These are phyloP conservation scores for Coffea canephora DNA, from an alignment of 257 asterid species.

Conservation along the genomic window DNA sequence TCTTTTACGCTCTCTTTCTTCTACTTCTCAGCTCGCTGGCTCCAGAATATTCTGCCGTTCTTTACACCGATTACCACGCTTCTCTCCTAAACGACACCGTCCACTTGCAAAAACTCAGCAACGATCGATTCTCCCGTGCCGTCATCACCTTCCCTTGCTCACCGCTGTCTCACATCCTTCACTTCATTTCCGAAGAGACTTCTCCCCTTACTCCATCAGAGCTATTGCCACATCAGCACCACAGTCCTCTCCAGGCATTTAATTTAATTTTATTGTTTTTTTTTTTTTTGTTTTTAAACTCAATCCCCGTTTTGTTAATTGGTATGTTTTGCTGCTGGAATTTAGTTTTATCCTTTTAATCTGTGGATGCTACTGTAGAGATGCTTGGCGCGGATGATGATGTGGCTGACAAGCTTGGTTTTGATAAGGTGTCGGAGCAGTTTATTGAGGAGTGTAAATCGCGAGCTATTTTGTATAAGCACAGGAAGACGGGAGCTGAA, in stretches of 20 bases:
- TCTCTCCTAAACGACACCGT: slow-evolving; percentile 49
- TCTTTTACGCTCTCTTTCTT: slow-evolving; percentile 61
- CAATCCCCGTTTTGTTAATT: neutral
- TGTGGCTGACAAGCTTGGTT: slow-evolving; percentile 80
- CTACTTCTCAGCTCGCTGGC: slow-evolving; percentile 53
- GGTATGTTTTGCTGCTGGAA: neutral
- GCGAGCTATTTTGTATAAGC: slow-evolving; percentile 83
- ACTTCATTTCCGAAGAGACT: slow-evolving; percentile 38
- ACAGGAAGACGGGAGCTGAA: slow-evolving; percentile 94
- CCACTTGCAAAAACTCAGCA: slow-evolving; percentile 37
- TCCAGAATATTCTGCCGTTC: slow-evolving; percentile 68
- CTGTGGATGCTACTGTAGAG: slow-evolving; percentile 28
- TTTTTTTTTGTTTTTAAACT: neutral
- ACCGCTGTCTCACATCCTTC: slow-evolving; percentile 44
- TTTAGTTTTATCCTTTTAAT: neutral
- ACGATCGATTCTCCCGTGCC: slow-evolving; percentile 37
- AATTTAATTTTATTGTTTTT: neutral
- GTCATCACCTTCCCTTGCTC: slow-evolving; percentile 42
- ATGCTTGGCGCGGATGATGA: slow-evolving; percentile 70
- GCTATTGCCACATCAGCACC: slow-evolving; percentile 72
- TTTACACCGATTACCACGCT: slow-evolving; percentile 40
- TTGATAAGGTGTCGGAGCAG: slow-evolving; percentile 83
- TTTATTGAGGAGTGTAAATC: slow-evolving; percentile 95
- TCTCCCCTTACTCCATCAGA: slow-evolving; percentile 51
- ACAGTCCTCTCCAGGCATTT: slow-evolving; percentile 49